Conservation (phyloP, 2,329 filamentous ascomycete genomes). For the Xylaria sp. region DNA sequence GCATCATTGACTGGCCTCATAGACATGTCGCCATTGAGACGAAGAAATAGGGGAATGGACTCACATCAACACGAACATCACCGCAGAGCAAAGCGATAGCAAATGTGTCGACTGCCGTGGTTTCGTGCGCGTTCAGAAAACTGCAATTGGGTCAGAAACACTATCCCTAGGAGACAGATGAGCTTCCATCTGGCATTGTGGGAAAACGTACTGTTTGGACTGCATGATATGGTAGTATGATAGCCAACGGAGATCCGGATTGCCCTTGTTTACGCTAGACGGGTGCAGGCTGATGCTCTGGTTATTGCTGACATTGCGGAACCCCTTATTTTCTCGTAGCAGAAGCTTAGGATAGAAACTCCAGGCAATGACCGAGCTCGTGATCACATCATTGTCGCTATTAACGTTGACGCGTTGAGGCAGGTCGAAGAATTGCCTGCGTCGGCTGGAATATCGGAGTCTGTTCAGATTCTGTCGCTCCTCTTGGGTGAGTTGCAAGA, state of each 20-base stretch:
- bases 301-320: constrained; percentile 89
- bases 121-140: constrained; percentile 87
- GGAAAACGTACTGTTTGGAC: constrained; percentile 60
- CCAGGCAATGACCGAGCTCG: constrained; percentile 80
- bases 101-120: constrained; percentile 73
- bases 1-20: too few relatives aligned
- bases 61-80: constrained; percentile 78
- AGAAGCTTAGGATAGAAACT: constrained; percentile 95
- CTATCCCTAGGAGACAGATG: background rate
- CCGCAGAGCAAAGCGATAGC: constrained; percentile 80
- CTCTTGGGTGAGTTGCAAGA: constrained; percentile 67
- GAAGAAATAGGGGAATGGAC: constrained; percentile 21
- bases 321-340: constrained; percentile 72
- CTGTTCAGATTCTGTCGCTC: constrained; percentile 66
- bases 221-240: constrained; percentile 99
- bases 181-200: background rate
- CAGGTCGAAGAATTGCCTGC: constrained; percentile 74
- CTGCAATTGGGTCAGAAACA: constrained; percentile 36
- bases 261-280: constrained; percentile 78
- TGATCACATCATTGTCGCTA: constrained; percentile 72
- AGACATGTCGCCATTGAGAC: background rate
- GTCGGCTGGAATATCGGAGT: constrained; percentile 60
- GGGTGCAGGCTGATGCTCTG: constrained; percentile 84
- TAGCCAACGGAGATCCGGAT: constrained; percentile 67
- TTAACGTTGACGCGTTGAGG: constrained; percentile 69